These are phyloP conservation scores for Canavalia ensiformis DNA, from an alignment of 306 rosid genomes.

Conservation along the genomic window DNA sequence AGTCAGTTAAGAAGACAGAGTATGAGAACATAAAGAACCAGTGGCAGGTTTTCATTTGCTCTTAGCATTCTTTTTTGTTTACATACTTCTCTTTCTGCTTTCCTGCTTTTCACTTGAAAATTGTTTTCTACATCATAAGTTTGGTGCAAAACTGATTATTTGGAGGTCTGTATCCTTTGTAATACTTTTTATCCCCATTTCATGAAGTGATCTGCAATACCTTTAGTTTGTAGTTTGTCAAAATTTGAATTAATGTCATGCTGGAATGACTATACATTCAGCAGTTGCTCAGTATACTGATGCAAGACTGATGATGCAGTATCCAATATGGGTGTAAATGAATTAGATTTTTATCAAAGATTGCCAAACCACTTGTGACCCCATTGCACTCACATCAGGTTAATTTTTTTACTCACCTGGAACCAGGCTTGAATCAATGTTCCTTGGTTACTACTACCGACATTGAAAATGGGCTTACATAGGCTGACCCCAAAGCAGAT, in stretches of 20 bases:
- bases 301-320: slow-evolving; percentile 26
- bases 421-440: slow-evolving; percentile 22
- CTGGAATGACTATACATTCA: slow-evolving; percentile 16
- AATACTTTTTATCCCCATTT: slow-evolving; percentile 15
- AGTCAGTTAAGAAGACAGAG: slow-evolving; percentile 78
- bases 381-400: not conserved
- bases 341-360: slow-evolving; percentile 9
- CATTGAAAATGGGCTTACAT: slow-evolving; percentile 2
- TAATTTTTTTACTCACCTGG: not conserved
- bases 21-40: slow-evolving; percentile 84
- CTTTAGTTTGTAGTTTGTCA: slow-evolving; percentile 25
- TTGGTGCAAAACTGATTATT: not conserved
- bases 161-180: slow-evolving; percentile 11
- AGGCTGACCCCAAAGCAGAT: slow-evolving; percentile 13
- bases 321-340: slow-evolving; percentile 33
- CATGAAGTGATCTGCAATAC: slow-evolving; percentile 2
- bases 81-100: slow-evolving; percentile 25
- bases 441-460: slow-evolving; percentile 18
- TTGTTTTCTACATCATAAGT: slow-evolving; percentile 27
- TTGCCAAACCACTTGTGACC: slow-evolving; percentile 11
- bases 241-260: slow-evolving; percentile 23
- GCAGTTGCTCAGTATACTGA: slow-evolving; percentile 24
- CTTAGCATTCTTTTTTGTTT: not conserved
- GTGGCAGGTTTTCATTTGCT: slow-evolving; percentile 85
- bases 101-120: slow-evolving; percentile 28